Base-by-base conservation (phyloP, 192 early-diverging fungal species). In the Gaertneriomyces semiglobifer region DNA sequence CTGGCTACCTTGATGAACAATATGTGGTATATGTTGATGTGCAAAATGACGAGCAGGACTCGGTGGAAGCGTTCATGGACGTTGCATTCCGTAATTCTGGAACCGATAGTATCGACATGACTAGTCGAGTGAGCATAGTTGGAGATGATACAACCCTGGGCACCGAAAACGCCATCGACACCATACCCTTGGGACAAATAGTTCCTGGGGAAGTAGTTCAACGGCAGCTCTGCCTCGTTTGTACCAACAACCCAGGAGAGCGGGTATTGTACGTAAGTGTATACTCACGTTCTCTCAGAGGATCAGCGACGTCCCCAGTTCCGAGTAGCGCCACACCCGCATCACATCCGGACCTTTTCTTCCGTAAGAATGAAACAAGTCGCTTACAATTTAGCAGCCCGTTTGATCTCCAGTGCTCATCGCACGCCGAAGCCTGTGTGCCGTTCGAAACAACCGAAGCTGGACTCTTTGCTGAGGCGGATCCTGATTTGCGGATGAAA, bases 1-100 rank as follows among this genome's bases (percentile, higher is more conserved):
- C 89, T 14, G 86, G 85, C 1, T 69, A 86, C n/a, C 60, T 92
- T 57, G 86, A 92, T 58, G 89, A 90, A 60, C 68, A 79, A 12
- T 88, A 85, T 62, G 79, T 78, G 12, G 65, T 92, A 10, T 68
- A 70, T 39, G 67, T 92, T n/a, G 81, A 71, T n/a, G 62, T 90
- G 4, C 72, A 71, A 12, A 92, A 89, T 68, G 75, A 82, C 8
- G 90, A 92, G 63, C 19, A 51, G 1, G 80, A 85, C 20, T 65
- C 81, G 7, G 74, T 92, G 9, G 70, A 86, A 46, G 87, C 79
- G 11, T 74, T 74, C 40, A 61, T 89, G 46, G 77, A 83, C 52
- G 79, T 87, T 11, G 88, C 88, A 42, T 79, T 90, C 47, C 73
- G 82, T 39, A 73, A 73, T 57, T 71, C 71, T 4, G 58, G 59